phyloP scores from a whole-genome alignment of 2,329 filamentous ascomycete genomes.

The Pseudogymnoascus sp. region DNA sequence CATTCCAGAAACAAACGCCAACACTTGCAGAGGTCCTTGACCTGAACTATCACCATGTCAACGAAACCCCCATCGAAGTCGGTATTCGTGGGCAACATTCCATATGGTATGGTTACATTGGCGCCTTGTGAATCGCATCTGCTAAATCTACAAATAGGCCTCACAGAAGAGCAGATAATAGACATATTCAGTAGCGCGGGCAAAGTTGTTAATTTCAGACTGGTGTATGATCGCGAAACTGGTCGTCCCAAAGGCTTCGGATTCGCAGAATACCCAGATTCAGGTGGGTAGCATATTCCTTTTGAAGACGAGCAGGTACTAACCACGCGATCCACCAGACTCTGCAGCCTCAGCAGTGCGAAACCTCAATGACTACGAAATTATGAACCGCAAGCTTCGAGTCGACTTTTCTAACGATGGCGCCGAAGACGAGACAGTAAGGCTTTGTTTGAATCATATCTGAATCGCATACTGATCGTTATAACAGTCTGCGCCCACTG shows the following conservation, averaged over 20 bases:
- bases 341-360: constrained; percentile 88
- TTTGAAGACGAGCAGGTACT: constrained; percentile 12
- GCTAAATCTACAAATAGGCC: constrained; percentile 49
- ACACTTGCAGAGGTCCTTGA: background rate
- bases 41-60: constrained; percentile 49
- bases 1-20: background rate
- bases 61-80: constrained; percentile 70
- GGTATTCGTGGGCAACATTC: constrained; percentile 80
- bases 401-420: constrained; percentile 95
- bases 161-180: constrained; percentile 92
- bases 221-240: constrained; percentile 94
- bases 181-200: constrained; percentile 89
- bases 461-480: background rate
- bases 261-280: constrained; percentile 91
- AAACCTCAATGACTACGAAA: constrained; percentile 90
- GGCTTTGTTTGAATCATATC: background rate
- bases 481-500: constrained; percentile 29
- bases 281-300: constrained; percentile 48
- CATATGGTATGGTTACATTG: constrained; percentile 57
- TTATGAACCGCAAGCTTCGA: constrained; percentile 88
- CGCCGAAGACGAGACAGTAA: constrained; percentile 51
- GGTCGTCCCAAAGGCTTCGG: constrained; percentile 94
- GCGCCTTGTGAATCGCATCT: constrained; percentile 1
- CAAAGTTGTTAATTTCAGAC: constrained; percentile 82
- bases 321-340: constrained; percentile 37